Base-by-base conservation (phyloP, 2,329 filamentous ascomycete species). In the Alternaria rosae region DNA sequence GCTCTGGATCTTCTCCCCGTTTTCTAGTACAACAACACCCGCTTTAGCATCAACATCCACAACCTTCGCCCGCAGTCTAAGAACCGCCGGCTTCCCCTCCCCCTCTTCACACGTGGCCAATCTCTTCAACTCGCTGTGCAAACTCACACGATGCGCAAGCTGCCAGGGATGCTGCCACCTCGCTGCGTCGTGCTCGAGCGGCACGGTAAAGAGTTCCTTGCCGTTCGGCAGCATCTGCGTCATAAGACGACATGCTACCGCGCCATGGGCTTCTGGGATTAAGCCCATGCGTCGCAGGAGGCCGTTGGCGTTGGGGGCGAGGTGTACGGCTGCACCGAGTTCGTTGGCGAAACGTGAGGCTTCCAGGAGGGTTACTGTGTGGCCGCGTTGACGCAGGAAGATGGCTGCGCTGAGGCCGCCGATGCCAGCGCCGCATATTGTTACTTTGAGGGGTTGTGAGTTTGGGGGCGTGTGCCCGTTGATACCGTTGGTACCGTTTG, bases 251-350 rank as follows among this genome's bases (percentile, higher is more conserved):
- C 64, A 67, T 6, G 42, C 45, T 56, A 77, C 67, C 1, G 82
- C 80, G 2, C 82, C 82, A 43, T 78, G 78, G 0, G 73, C 71
- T 57, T 81, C 78, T 0, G 81, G 77, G 51, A 76, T 73, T 2
- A 85, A 65, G 0, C 83, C 83, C 51, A 85, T 73, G 30, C 81
- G 76, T 11, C 76, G 74, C 5, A 91, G 77, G 3, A 90, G 75
- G 0, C 86, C 85, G 72, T 89, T 88, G 3, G 83, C 79, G 68
- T 91, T 91, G 0, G 89, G 87, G 0, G 86, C 84, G 5, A 90
- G 72, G 68, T 90, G 87, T n/a, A 90, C 83, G 0, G 88, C 88
- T 4, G 88, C 87, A 0, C 88, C 88, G 1, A 82, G 77, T 73
- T 89, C 87, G 53, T 80, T 84, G 15, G 84, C 83, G 32, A 89